Evolutionary conservation across 768 basidiomycete genomes (phyloP), one percentile per base, ranked within the genome.

Genomic region (Podaxis rugospora): DNA sequence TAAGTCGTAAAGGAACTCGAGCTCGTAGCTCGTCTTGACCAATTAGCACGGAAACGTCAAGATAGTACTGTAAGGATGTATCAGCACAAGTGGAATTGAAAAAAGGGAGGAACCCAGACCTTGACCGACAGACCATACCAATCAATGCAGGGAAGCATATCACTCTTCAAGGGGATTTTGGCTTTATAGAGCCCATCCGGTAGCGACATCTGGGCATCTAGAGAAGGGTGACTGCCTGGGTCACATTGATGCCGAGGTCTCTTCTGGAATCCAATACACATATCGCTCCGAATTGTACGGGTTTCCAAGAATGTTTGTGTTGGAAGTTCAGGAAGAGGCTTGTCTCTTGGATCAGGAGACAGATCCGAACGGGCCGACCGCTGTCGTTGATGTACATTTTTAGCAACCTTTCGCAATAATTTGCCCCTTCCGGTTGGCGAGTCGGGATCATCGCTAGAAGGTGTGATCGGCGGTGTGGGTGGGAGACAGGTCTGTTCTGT

Each of bases 131-230:
- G 65, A 7, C 88, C 88, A 50, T 76, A 74, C 86, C 88, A 89
- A 59, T 88, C 82, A 56, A 89, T 80, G 53, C 77, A 80, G 13
- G 88, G 87, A 21, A 89, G 69, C 80, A 90, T 83, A 57, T 81
- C 79, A 65, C 79, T 80, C 51, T 78, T 73, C 5, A 90, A 70
- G 32, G 75, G 69, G 32, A 91, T 74, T 59, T 81, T 82, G 53
- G 82, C 79, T 67, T 86, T 88, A 65, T 80, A 83, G 1, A 90
- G 76, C 11, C 89, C 89, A 67, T 90, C 88, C 1, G 89, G 89
- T 35, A 88, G 76, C 16, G 78, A 67, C 6, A 76, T 71, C 46
- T 81, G 77, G 0, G 72, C 72, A 39, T 82, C 78, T 55, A 83
- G 62, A 2, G 81, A 74, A 2, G 81, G 80, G 66, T 83, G 82